These are phyloP conservation scores for Verticillium dahliae DNA, from an alignment of 2,329 filamentous ascomycete species.

Conservation along the genomic window DNA sequence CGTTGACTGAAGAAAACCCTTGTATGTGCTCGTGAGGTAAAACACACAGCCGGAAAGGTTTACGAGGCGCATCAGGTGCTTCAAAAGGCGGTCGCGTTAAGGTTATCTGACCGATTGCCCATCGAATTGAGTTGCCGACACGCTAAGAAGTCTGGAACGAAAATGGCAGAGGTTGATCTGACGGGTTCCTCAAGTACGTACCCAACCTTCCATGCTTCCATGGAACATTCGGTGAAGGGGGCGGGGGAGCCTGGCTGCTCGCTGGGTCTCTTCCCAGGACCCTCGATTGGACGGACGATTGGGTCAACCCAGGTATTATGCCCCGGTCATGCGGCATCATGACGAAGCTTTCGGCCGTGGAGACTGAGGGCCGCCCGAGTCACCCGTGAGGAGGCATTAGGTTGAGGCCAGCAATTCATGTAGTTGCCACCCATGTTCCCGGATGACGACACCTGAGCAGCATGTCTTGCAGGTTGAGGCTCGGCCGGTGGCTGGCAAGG, in stretches of 20 bases:
- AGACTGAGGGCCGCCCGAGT: too few relatives aligned
- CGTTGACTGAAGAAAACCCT: background rate
- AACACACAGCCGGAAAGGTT: background rate
- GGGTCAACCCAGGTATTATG: background rate
- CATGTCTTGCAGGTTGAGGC: background rate
- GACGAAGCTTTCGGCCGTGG: background rate
- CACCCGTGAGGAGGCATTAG: background rate
- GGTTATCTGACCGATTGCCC: conserved; percentile 2
- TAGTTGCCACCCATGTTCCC: background rate
- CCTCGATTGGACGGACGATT: background rate
- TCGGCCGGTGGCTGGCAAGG: background rate
- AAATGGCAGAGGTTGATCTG: background rate
- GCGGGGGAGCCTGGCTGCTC: background rate
- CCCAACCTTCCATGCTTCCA: background rate
- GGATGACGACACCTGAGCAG: background rate
- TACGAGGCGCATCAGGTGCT: background rate
- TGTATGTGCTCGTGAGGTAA: background rate
- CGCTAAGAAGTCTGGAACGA: background rate
- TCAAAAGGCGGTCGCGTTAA: background rate
- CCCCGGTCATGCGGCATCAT: background rate
- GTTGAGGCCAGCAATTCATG: background rate
- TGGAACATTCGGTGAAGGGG: conserved; percentile 2
- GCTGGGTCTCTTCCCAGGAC: background rate
- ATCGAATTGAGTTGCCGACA: conserved; percentile 3
- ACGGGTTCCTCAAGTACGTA: background rate